phyloP scores from a whole-genome alignment of 768 basidiomycete species.

The Mycena vulgaris region DNA sequence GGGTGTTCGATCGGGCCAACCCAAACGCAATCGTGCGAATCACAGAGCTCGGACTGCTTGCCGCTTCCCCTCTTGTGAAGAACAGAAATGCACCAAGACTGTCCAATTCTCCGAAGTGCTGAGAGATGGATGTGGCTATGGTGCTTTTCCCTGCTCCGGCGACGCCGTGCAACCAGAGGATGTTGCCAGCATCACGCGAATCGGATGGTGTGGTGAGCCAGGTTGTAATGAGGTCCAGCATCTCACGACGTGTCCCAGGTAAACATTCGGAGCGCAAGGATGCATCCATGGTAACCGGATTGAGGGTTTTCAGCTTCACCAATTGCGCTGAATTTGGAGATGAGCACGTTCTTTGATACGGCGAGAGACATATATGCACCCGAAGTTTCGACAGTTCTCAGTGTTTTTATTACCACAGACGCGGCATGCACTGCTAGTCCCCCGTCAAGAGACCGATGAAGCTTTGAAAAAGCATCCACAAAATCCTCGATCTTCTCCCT shows the following conservation, averaged over 20 bases:
- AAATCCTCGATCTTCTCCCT: too few relatives aligned
- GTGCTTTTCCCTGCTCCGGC: slow-evolving; percentile 43
- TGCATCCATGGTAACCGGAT: not conserved
- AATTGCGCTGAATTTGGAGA: not conserved
- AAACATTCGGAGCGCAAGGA: too few relatives aligned
- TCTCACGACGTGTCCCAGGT: slow-evolving; percentile 25
- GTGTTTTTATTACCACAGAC: too few relatives aligned
- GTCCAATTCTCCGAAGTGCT: slow-evolving; percentile 12
- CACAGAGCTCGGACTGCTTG: slow-evolving; percentile 37
- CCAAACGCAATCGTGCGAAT: slow-evolving; percentile 26
- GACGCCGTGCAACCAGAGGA: slow-evolving; percentile 41
- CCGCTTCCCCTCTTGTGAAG: slow-evolving; percentile 33
- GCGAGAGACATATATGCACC: not conserved
- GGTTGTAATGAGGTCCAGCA: slow-evolving; percentile 22
- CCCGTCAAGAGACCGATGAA: too few relatives aligned
- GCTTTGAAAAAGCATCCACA: too few relatives aligned
- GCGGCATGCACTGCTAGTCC: too few relatives aligned
- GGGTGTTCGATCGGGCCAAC: slow-evolving; percentile 7
- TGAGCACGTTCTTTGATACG: too few relatives aligned
- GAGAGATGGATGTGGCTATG: too few relatives aligned
- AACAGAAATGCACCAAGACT: slow-evolving; percentile 41
- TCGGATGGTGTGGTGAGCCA: slow-evolving; percentile 22
- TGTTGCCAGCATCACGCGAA: slow-evolving; percentile 11
- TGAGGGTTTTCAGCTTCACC: not conserved
- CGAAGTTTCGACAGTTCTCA: too few relatives aligned